Evolutionary conservation across 305 asterid species (phyloP).

Genomic region (Solanum hybrid): DNA sequence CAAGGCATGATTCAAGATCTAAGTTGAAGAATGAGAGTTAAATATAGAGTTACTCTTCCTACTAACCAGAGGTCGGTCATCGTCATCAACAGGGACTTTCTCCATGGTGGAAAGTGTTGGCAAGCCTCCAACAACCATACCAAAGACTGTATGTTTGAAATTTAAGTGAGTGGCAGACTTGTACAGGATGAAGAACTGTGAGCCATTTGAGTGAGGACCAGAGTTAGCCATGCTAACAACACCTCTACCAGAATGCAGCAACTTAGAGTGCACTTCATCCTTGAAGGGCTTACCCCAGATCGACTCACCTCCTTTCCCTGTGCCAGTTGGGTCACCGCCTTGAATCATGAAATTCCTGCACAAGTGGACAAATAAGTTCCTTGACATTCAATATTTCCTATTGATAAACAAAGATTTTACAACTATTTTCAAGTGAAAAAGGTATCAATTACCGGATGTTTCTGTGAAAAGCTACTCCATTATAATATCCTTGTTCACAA

Average conservation of each 20-base stretch:
- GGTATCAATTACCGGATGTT: slow-evolving; percentile 51
- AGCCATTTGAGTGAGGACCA: slow-evolving; percentile 93
- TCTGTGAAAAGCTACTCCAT: slow-evolving; percentile 87
- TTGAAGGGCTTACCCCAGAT: slow-evolving; percentile 86
- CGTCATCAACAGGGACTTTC: slow-evolving; percentile 79
- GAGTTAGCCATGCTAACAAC: slow-evolving; percentile 99
- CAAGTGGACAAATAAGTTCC: neutral
- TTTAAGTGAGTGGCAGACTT: slow-evolving; percentile 93
- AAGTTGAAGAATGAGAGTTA: slow-evolving; percentile 3
- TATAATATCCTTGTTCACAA: slow-evolving; percentile 85
- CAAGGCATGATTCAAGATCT: neutral
- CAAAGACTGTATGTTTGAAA: slow-evolving; percentile 89
- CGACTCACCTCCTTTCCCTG: slow-evolving; percentile 86
- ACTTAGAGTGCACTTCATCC: slow-evolving; percentile 87
- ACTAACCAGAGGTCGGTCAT: slow-evolving; percentile 81
- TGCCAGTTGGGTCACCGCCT: slow-evolving; percentile 96
- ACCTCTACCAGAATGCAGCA: slow-evolving; percentile 92
- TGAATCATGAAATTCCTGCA: slow-evolving; percentile 96
- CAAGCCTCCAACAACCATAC: slow-evolving; percentile 93
- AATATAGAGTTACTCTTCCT: neutral
- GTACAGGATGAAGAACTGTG: slow-evolving; percentile 93
- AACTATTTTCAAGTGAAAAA: neutral
- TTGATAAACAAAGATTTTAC: neutral
- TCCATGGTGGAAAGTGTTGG: slow-evolving; percentile 80
- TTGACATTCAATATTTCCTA: neutral